Base-by-base conservation (phyloP, 495 filamentous ascomycete species). In the Aspergillus haitiensis region DNA sequence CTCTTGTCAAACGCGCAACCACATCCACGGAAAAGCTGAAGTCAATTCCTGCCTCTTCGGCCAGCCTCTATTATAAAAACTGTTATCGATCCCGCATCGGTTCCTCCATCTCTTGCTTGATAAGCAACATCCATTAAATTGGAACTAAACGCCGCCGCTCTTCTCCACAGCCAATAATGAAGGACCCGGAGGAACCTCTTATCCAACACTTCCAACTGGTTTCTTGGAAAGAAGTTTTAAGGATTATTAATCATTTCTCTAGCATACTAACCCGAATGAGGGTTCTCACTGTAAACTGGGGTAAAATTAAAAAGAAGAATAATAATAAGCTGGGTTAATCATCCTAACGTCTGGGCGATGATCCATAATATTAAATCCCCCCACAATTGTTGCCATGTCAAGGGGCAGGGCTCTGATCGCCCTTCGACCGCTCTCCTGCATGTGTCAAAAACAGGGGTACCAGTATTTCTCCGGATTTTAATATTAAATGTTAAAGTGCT, bases 41-140 rank as follows among this genome's bases (percentile, higher is more conserved):
- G 27, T 47, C 9, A 10, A 6, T 37, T 3, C 9, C 0, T 52
- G 8, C 31, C 27, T 18, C 45, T 27, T 48, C 45, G 12, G 12
- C 45, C 45, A 18, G 45, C 45, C 45, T 48, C 21, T 5, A 51
- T 51, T 32, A 32, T 31, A 8, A n/a, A 47, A 21, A 8, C 44
- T 18, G 44, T 21, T 47, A 47, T 40, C 40, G 32, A 44, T 44
- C 35, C 50, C 32, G 34, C 50, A 16, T 32, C 13, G 13, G 1
- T 52, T 52, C 52, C 58, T 54, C 50, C 50, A 59, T 50, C 16
- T 49, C 2, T 18, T 60, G 58, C 58, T 60, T 60, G 58, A 60
- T 60, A 60, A 60, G 50, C 58, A 54, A 60, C 21, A 27, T 1
- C 21, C 3, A 1, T 27, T 27, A 1, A 27, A 27, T 8, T 51